Percentiles rank a stretch among this genome's conserved stretches.
Evolutionary conservation across 305 asterid species (phyloP).

Genomic region (Withania somnifera): DNA sequence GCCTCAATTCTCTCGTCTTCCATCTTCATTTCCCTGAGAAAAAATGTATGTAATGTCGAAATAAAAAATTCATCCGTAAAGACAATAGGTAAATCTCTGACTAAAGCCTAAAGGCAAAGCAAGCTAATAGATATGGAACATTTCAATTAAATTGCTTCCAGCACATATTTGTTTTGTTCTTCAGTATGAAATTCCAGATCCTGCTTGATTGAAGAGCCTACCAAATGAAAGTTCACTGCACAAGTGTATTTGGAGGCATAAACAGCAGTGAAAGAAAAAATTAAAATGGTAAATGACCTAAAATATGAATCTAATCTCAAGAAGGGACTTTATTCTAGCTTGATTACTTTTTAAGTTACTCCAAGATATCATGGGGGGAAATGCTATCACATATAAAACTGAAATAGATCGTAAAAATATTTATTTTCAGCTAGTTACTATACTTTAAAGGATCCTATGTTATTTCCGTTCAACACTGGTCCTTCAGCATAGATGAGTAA

Average conservation of each 20-base stretch:
- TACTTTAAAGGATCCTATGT: background rate
- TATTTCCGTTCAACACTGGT: background rate
- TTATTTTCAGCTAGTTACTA: background rate
- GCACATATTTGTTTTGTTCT: background rate
- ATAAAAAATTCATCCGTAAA: background rate
- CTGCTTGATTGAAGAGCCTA: background rate
- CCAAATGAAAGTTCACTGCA: background rate
- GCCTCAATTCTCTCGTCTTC: conserved; percentile 97
- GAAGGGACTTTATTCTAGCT: background rate
- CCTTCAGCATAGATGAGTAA: background rate
- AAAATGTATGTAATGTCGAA: conserved; percentile 1
- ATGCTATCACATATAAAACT: background rate
- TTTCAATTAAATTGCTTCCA: background rate
- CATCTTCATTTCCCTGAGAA: conserved; percentile 86
- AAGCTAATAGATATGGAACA: background rate
- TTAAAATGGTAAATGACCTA: too few species aligned
- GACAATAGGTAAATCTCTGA: background rate
- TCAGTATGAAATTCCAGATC: background rate
- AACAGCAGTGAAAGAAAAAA: too few species aligned
- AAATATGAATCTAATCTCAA: background rate
- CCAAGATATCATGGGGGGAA: background rate
- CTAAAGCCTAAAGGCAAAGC: background rate
- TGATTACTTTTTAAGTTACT: background rate
- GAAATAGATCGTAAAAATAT: background rate
- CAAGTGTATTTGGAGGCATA: background rate